Percentiles rank a stretch among this genome's conserved stretches.
Evolutionary conservation across 2,329 filamentous ascomycete genomes (phyloP).

Genomic region (Aspergillus sp.): DNA sequence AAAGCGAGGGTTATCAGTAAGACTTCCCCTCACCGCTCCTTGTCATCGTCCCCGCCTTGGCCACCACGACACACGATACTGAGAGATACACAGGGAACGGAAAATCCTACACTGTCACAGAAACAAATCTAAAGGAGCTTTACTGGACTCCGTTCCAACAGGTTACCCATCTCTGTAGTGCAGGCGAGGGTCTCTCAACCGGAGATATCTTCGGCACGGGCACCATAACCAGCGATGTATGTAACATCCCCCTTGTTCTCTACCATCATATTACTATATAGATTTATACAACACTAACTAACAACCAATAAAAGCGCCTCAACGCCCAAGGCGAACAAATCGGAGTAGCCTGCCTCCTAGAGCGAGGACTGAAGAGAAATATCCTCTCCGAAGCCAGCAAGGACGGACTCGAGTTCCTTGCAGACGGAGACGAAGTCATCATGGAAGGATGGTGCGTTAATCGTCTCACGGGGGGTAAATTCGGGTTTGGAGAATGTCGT

Average conservation of each 20-base stretch:
- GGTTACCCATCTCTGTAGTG: constrained; percentile 24
- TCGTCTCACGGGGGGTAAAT: constrained; percentile 3
- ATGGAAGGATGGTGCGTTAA: constrained; percentile 20
- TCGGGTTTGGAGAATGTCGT: constrained; percentile 20
- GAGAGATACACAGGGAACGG: constrained; percentile 22
- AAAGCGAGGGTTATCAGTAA: constrained; percentile 12
- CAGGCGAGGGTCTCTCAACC: constrained; percentile 23
- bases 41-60: neutral
- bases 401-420: constrained; percentile 10
- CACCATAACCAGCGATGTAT: constrained; percentile 24
- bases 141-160: constrained; percentile 32
- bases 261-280: too few relatives aligned
- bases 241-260: neutral
- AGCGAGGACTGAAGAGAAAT: constrained; percentile 13
- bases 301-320: neutral
- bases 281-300: too few relatives aligned
- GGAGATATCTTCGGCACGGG: constrained; percentile 32
- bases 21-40: neutral
- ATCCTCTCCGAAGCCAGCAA: neutral
- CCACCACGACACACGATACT: neutral
- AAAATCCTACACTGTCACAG: constrained; percentile 19
- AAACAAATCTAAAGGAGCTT: constrained; percentile 27
- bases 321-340: constrained; percentile 14
- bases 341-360: constrained; percentile 18
- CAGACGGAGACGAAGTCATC: constrained; percentile 19